Evolutionary conservation across 2,329 filamentous ascomycete genomes (phyloP).

Genomic region (Exophiala viscosa): DNA sequence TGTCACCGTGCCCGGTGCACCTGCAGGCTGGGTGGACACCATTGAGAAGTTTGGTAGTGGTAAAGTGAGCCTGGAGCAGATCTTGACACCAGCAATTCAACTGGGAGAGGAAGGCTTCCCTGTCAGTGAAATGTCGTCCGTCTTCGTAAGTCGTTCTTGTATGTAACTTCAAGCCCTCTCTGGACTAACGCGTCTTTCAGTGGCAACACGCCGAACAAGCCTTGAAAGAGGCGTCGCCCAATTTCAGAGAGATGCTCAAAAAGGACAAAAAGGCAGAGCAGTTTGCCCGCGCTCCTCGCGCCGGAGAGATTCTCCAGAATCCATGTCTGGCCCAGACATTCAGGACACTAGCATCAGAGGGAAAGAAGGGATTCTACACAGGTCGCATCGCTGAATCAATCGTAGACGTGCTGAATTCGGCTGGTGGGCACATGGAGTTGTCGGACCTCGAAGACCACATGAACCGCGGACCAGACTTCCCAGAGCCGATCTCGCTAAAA

Average conservation of each 20-base stretch:
- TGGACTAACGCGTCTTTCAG: conserved; percentile 41
- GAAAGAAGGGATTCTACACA: conserved; percentile 87
- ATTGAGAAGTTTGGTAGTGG: conserved; percentile 86
- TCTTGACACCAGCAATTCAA: conserved; percentile 77
- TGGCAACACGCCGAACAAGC: conserved; percentile 65
- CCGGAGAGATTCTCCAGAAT: conserved; percentile 88
- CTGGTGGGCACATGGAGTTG: conserved; percentile 73
- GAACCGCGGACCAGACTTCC: conserved; percentile 68
- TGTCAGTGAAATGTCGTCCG: conserved; percentile 73
- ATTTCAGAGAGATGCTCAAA: conserved; percentile 84
- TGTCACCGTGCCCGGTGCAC: conserved; percentile 82
- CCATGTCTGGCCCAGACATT: conserved; percentile 78
- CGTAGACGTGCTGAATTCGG: conserved; percentile 69
- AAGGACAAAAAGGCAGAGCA: conserved; percentile 63
- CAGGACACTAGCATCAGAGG: conserved; percentile 69
- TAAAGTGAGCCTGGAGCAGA: conserved; percentile 69
- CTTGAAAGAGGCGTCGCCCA: conserved; percentile 73
- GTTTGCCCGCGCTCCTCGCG: conserved; percentile 68
- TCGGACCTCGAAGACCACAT: conserved; percentile 78
- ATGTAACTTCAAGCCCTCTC: no score
- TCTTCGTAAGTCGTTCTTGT: conserved; percentile 53
- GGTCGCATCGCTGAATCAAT: conserved; percentile 78
- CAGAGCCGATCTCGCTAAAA: conserved; percentile 77
- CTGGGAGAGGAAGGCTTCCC: conserved; percentile 86
- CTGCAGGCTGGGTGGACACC: conserved; percentile 89